Base-by-base conservation (phyloP, 805 yeast genomes). In the Candida ulmi region DNA sequence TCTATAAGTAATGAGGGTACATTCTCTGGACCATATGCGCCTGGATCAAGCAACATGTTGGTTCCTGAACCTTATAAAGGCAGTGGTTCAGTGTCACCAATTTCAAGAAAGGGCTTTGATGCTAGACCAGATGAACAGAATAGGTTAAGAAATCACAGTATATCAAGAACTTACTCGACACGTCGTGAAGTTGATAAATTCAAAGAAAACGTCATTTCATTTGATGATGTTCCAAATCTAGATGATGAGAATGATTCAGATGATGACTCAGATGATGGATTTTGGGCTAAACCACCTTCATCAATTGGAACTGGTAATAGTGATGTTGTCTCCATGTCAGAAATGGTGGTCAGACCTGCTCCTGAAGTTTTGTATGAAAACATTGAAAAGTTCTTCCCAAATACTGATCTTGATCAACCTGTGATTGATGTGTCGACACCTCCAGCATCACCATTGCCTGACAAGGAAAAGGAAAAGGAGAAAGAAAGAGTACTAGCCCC, bases 341-440 rank as follows among this genome's bases (percentile, higher is more conserved):
- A 63, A 40, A 77, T 81, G 87, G 80, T 83, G 8, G 82, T 93
- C 13, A 78, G 99, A 57, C 99, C 99, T 2, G 88, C 98, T 0
- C 83, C 95, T 1, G 98, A 91, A 54, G 95, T 86, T 31, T 83
- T 93, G 24, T 93, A 90, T 57, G 87, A 88, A 40, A 90, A 93
- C 52, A 72, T 93, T 45, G 99, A 93, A 50, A 76, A 77, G 54
- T 93, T 85, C 58, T 93, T 93, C 69, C 99, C 99, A 0, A 74
- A 84, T 51, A 80, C 97, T 0, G 91, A 91, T 61, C 71, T 93
- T 44, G 99, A 93, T 57, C 84, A 83, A 51, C 95, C 97, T 3
- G 87, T 93, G 26, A 76, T 91, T 18, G 95, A 84, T 47, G 78
- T 83, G 2, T 71, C 71, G 0, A 62, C 76, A 5, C 79, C 85